Conservation (phyloP, 805 yeast genomes). For the Cephaloascus albidus region DNA sequence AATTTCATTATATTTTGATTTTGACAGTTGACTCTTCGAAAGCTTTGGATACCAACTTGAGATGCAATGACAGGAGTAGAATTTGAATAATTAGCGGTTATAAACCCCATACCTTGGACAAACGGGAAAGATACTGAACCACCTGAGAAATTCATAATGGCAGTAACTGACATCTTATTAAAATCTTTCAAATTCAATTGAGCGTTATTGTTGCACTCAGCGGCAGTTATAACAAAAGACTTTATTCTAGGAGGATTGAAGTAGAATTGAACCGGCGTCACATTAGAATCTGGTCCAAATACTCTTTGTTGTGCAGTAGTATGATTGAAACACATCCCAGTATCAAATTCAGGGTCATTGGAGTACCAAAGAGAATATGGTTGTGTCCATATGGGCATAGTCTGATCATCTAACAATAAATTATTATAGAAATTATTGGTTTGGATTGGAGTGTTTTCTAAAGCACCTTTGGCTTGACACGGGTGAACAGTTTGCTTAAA, state of each 20-base stretch:
- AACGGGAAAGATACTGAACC: slow-evolving; percentile 47
- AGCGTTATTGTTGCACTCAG: slow-evolving; percentile 27
- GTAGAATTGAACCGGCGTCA: slow-evolving; percentile 46
- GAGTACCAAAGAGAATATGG: slow-evolving; percentile 73
- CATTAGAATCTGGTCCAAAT: slow-evolving; percentile 53
- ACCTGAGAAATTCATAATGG: slow-evolving; percentile 12
- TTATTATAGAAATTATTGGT: slow-evolving; percentile 79
- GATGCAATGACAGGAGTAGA: slow-evolving; percentile 49
- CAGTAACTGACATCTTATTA: slow-evolving; percentile 9
- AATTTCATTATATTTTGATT: slow-evolving; percentile 43
- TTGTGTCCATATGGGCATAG: slow-evolving; percentile 69
- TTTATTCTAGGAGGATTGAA: slow-evolving; percentile 62
- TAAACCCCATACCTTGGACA: slow-evolving; percentile 78
- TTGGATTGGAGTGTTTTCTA: slow-evolving; percentile 34
- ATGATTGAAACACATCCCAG: slow-evolving; percentile 64
- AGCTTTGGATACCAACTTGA: slow-evolving; percentile 52
- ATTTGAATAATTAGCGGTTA: slow-evolving; percentile 51
- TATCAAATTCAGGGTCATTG: slow-evolving; percentile 31
- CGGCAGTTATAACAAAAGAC: slow-evolving; percentile 44
- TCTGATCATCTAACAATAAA: slow-evolving; percentile 56
- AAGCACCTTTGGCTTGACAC: not conserved
- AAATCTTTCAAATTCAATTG: slow-evolving; percentile 11
- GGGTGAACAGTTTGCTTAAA: slow-evolving; percentile 17
- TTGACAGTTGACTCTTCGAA: slow-evolving; percentile 28
- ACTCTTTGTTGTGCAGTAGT: slow-evolving; percentile 51